phyloP scores from a whole-genome alignment of 2,329 filamentous ascomycete genomes.

The Nannizziopsis barbatae region DNA sequence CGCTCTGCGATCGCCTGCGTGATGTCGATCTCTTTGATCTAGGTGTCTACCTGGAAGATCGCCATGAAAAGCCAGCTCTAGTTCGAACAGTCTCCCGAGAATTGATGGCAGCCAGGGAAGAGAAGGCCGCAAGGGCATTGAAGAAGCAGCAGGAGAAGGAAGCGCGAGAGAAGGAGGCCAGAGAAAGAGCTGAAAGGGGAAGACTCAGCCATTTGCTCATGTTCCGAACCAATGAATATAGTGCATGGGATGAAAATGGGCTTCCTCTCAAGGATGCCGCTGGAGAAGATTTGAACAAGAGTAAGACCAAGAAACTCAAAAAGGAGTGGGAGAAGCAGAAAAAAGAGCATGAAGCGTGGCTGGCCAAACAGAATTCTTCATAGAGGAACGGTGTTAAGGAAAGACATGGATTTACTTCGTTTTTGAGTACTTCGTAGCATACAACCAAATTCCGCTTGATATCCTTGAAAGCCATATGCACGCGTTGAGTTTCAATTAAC shows the following conservation, averaged over 20 bases:
- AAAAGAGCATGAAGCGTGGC: slow-evolving; percentile 62
- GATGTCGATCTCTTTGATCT: slow-evolving; percentile 71
- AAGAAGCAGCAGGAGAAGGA: slow-evolving; percentile 50
- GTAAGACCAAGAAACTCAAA: slow-evolving; percentile 64
- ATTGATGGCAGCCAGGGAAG: slow-evolving; percentile 42
- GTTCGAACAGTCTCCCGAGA: slow-evolving; percentile 55
- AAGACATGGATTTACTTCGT: background rate
- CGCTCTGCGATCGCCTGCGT: slow-evolving; percentile 67
- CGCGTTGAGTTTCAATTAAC: too few relatives aligned
- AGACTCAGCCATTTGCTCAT: slow-evolving; percentile 48
- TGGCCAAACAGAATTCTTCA: slow-evolving; percentile 12
- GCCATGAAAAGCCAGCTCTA: slow-evolving; percentile 54
- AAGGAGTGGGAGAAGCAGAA: slow-evolving; percentile 90
- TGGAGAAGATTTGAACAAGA: slow-evolving; percentile 72
- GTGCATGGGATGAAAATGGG: slow-evolving; percentile 72
- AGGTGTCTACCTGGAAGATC: slow-evolving; percentile 79
- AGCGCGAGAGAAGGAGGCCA: slow-evolving; percentile 44
- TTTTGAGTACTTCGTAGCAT: background rate
- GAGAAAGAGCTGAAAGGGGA: slow-evolving; percentile 43
- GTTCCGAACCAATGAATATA: slow-evolving; percentile 52
- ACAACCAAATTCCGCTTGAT: background rate
- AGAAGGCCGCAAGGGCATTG: slow-evolving; percentile 36
- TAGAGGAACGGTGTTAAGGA: background rate
- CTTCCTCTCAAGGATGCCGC: slow-evolving; percentile 66
- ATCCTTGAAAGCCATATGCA: too few relatives aligned